Evolutionary conservation across 2,329 filamentous ascomycete species (phyloP), one percentile per base, ranked within the genome.

Genomic region (Leptodontidium sp.): DNA sequence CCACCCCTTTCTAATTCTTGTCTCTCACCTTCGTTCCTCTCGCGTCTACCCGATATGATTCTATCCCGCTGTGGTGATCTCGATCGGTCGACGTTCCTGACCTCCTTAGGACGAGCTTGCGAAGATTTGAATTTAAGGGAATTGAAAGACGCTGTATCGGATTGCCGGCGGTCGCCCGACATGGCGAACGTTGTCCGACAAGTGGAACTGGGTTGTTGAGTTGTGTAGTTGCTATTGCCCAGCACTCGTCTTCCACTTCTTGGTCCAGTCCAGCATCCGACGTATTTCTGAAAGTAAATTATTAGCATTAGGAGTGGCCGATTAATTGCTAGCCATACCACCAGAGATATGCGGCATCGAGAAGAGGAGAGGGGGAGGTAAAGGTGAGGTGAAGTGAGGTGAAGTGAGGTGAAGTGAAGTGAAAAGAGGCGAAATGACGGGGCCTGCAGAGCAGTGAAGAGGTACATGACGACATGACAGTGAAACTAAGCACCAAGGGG

Each of bases 91-190:
- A 1, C 24, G 11, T 40, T 21, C 21, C 21, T 43, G 8, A 21
- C n/a, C n/a, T 58, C 55, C 17, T 58, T 40, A 1, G 55, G 35
- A 24, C n/a, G 40, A 14, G 55, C 55, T 3, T 32, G 55, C 4
- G 17, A 40, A 4, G 57, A 59, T 8, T 14, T 59, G 38, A 59
- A 59, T 15, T 29, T 59, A 35, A 45, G 45, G 1, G 57, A 6
- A 17, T n/a, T 55, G n/a, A 24, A 38, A 24, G 47, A 21, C 24
- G 47, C 5, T 11, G 9, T 40, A 15, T 58, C 55, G 11, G 35
- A 58, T 12, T 40, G 55, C 6, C 55, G 55, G 57, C 21, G 35
- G 38, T 59, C 57, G 4, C 43, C 43, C 38, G 57, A 59, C 57
- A 59, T 59, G 35, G 35, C 21, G 35, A 43, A 43, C 7, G 57